These are phyloP conservation scores for Aquilaria sinensis DNA, from an alignment of 345 rosid genomes.

Conservation along the genomic window DNA sequence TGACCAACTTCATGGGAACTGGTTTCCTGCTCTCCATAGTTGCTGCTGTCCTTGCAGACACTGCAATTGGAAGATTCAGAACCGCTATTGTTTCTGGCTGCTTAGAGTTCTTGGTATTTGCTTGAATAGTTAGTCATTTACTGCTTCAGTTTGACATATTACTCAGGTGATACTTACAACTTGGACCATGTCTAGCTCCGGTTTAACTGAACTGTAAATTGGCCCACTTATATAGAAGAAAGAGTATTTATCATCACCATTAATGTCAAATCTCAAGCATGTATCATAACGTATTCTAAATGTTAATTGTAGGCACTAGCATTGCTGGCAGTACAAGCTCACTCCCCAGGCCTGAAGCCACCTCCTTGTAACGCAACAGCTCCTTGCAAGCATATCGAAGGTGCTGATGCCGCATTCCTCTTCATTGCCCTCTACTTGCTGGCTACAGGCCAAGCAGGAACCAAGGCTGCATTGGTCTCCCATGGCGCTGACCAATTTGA, in stretches of 20 bases:
- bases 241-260: too few species aligned
- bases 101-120: slow-evolving; percentile 41
- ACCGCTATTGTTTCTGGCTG: slow-evolving; percentile 34
- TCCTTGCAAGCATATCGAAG: slow-evolving; percentile 32
- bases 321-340: slow-evolving; percentile 48
- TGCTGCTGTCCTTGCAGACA: slow-evolving; percentile 42
- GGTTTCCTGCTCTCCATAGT: slow-evolving; percentile 36
- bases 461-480: slow-evolving; percentile 44
- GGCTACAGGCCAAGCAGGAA: slow-evolving; percentile 41
- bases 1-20: slow-evolving; percentile 51
- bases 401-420: slow-evolving; percentile 31
- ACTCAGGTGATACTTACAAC: too few species aligned
- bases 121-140: too few species aligned
- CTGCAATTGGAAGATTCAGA: slow-evolving; percentile 41
- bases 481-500: slow-evolving; percentile 65
- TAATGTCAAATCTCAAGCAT: too few species aligned
- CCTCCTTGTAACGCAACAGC: slow-evolving; percentile 30
- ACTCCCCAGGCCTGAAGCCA: slow-evolving; percentile 38
- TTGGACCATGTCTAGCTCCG: too few species aligned
- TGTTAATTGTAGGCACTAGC: slow-evolving; percentile 28
- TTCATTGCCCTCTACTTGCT: slow-evolving; percentile 38
- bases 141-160: too few species aligned
- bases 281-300: too few species aligned
- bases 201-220: too few species aligned
- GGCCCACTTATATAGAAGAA: too few species aligned